Evolutionary conservation across 495 filamentous ascomycete genomes (phyloP), one percentile per base, ranked within the genome.

Genomic region (Penicillium crystallinum): DNA sequence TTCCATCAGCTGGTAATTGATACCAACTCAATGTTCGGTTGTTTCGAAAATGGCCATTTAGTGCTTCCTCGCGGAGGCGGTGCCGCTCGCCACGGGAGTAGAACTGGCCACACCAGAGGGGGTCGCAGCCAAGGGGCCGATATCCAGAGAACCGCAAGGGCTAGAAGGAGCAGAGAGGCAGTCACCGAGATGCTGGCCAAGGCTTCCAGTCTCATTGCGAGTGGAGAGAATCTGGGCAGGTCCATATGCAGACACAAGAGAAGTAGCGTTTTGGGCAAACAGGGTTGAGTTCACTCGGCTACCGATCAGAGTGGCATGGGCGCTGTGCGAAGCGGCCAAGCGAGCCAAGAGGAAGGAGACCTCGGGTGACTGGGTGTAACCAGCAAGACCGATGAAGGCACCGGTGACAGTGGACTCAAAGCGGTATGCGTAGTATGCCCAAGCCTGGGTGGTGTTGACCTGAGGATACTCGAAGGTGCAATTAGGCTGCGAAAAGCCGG

Each of bases 291-390:
- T 52, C n/a, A 64, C 53, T 17, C 63, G 53, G 49, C 51, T 56
- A 7, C 60, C 66, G 21, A 71, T 60, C 35, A 55, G 60, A 23
- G 57, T 55, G 15, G 62, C 56, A 10, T 63, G 60, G 1, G 56
- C 54, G 23, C 50, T 55, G 54, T 71, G 66, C 57, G 65, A 46
- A 40, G 66, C 62, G 14, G 68, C 66, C 44, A 71, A 36, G 39
- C 68, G 61, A 9, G 68, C 60, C 29, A 67, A 33, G 11, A 71
- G 55, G 58, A 71, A 69, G 10, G 68, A 55, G 11, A 69, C 62
- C 57, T 71, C 64, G 18, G 66, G 68, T 0, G 66, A 55, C 38
- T 63, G 57, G 35, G 68, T 69, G 54, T 62, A 71, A 4, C 60
- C 68, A 10, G 68, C 54, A 2, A 61, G 56, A 17, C 62, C 68